Base-by-base conservation (phyloP, 768 basidiomycete species). In the Leccinum ochraceum region DNA sequence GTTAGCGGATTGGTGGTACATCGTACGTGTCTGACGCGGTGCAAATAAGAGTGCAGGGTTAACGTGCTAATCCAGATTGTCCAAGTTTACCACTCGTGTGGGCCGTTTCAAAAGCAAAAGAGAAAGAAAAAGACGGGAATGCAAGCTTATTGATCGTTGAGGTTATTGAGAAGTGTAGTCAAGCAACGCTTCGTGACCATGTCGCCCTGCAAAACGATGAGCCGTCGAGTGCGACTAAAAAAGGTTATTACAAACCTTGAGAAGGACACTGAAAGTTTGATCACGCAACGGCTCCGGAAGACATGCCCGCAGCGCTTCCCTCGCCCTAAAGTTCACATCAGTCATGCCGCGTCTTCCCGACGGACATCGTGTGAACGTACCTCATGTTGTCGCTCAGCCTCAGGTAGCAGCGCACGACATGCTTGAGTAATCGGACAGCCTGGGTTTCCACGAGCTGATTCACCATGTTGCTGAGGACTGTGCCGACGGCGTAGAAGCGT, bases 381-480 rank as follows among this genome's bases (percentile, higher is more conserved):
- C 95, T 86, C 59, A 95, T 78, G 69, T 99, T 99, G 77, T 99
- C 97, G 71, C 94, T 96, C 66, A 99, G 80, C 48, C 97, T 84
- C 63, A 99, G 76, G 74, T 99, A 99, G 76, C 97, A 99, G 58
- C 97, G 84, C 32, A 99, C 97, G 55, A 99, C 97, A 72, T 99
- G 97, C 75, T 99, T 99, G 66, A 99, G 79, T 53, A 99, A 78
- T 68, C 97, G 80, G 30, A 98, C 96, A 11, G 97, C 97, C 75
- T 98, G 97, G 2, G 92, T 97, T 76, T 99, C 96, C 57, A 98
- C 95, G 53, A 99, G 83, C 72, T 98, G 94, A 70, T 90, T 91
- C 65, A 98, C 97, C 97, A 99, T 99, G 75, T 97, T 98, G 80
- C 92, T 93, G 60, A 99, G 82, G 16, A 99, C 97, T 8, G 96